phyloP scores from a whole-genome alignment of 2,329 filamentous ascomycete species.

The Sordariomycetes sp. region DNA sequence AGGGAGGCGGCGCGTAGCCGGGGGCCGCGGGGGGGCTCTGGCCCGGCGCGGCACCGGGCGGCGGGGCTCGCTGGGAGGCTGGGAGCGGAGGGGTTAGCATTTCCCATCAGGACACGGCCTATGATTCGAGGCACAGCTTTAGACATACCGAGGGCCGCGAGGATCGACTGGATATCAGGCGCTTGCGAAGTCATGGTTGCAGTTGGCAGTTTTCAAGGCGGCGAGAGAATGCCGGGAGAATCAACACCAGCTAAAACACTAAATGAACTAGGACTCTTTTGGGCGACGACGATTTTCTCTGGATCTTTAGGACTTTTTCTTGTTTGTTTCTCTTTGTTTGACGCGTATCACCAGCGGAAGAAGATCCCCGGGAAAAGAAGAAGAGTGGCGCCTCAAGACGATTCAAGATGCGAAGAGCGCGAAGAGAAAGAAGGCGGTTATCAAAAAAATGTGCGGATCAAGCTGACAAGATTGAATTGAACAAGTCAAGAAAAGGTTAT shows the following conservation, averaged over 20 bases:
- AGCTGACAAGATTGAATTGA: background rate
- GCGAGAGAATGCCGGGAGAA: background rate
- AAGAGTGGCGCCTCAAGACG: background rate
- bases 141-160: constrained; percentile 32
- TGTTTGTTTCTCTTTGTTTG: too few species aligned
- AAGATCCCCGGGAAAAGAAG: background rate
- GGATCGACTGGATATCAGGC: constrained; percentile 29
- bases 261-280: background rate
- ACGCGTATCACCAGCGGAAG: background rate
- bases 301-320: background rate
- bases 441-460: background rate
- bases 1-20: constrained; percentile 12
- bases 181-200: constrained; percentile 21
- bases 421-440: background rate
- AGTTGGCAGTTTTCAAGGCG: background rate
- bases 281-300: background rate
- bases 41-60: constrained; percentile 16
- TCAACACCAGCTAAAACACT: background rate
- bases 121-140: constrained; percentile 8
- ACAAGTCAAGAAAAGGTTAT: background rate
- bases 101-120: background rate
- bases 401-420: background rate
- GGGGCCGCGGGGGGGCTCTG: constrained; percentile 23
- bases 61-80: constrained; percentile 29
- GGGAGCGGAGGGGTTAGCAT: constrained; percentile 6